Conservation (phyloP, 768 basidiomycete species). For the Leccinum variicolor region DNA sequence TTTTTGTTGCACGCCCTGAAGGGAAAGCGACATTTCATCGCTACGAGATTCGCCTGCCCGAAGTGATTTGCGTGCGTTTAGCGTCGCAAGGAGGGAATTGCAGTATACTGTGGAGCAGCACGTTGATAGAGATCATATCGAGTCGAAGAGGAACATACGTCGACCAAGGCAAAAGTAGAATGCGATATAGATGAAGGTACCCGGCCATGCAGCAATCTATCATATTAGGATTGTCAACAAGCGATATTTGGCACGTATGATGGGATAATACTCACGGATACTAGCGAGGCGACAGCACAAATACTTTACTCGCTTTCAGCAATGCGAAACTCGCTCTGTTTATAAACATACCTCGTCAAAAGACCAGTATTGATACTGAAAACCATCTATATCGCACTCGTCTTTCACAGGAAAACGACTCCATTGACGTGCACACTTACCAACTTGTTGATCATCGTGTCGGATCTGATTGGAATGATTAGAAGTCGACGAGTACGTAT, state of each 20-base stretch:
- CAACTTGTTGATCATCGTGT: slow-evolving; percentile 52
- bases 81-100: slow-evolving; percentile 58
- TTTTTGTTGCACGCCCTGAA: slow-evolving; percentile 29
- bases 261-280: slow-evolving; percentile 39
- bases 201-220: slow-evolving; percentile 49
- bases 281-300: slow-evolving; percentile 55
- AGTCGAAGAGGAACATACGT: slow-evolving; percentile 35
- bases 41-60: slow-evolving; percentile 25
- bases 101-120: slow-evolving; percentile 44
- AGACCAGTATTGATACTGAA: slow-evolving; percentile 48
- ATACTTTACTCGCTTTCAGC: slow-evolving; percentile 29
- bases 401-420: not conserved
- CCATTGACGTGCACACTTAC: slow-evolving; percentile 6
- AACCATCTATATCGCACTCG: slow-evolving; percentile 34
- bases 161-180: slow-evolving; percentile 66
- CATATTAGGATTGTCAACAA: not conserved
- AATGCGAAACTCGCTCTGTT: too few relatives aligned
- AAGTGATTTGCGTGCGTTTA: slow-evolving; percentile 54
- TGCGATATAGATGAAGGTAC: slow-evolving; percentile 58
- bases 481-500: not conserved
- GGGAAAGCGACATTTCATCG: slow-evolving; percentile 31
- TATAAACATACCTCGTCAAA: slow-evolving; percentile 22
- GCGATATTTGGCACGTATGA: not conserved
- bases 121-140: not conserved
- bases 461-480: slow-evolving; percentile 32